Percentiles rank a stretch among this genome's conserved stretches.
These are phyloP conservation scores for Leishmania tropica DNA, from an alignment of 208 protist genomes.

Conservation along the genomic window DNA sequence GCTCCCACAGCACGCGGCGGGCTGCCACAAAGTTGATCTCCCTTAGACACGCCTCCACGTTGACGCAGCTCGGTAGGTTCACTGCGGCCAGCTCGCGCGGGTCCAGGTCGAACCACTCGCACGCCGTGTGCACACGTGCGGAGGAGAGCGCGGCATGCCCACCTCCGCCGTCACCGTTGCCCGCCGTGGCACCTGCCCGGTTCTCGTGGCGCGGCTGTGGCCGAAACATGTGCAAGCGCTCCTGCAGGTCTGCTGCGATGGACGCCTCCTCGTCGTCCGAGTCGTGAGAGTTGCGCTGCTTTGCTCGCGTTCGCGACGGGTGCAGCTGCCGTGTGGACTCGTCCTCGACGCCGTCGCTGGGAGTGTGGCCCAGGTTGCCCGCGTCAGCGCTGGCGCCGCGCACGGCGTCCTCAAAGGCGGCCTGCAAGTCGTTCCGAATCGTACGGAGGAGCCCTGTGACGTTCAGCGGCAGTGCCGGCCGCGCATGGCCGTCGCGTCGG, in stretches of 20 bases:
- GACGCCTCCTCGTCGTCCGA: background rate
- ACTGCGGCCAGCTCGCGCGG: slow-evolving; percentile 14
- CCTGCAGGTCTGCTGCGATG: background rate
- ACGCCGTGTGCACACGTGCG: background rate
- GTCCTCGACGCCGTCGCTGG: background rate
- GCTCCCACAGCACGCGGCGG: slow-evolving; percentile 26
- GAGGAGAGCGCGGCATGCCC: background rate
- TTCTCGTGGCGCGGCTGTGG: background rate
- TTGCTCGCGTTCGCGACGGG: background rate
- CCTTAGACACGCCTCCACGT: slow-evolving; percentile 12
- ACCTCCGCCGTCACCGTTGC: background rate
- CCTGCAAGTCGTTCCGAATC: slow-evolving; percentile 13
- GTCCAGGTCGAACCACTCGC: slow-evolving; percentile 17
- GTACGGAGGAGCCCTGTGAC: slow-evolving; percentile 16
- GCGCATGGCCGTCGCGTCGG: slow-evolving; percentile 24
- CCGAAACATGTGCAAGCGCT: slow-evolving; percentile 5
- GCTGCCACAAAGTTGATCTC: slow-evolving; percentile 24
- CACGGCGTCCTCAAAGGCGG: slow-evolving; percentile 28
- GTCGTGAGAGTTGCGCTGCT: background rate
- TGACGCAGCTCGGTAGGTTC: slow-evolving; percentile 5
- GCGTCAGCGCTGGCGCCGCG: slow-evolving; percentile 8
- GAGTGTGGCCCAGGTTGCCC: background rate
- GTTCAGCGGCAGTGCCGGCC: slow-evolving; percentile 25
- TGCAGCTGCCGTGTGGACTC: background rate
- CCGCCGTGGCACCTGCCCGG: background rate